These are phyloP conservation scores for Epichloe glyceriae DNA, from an alignment of 2,329 filamentous ascomycete species.

Conservation along the genomic window DNA sequence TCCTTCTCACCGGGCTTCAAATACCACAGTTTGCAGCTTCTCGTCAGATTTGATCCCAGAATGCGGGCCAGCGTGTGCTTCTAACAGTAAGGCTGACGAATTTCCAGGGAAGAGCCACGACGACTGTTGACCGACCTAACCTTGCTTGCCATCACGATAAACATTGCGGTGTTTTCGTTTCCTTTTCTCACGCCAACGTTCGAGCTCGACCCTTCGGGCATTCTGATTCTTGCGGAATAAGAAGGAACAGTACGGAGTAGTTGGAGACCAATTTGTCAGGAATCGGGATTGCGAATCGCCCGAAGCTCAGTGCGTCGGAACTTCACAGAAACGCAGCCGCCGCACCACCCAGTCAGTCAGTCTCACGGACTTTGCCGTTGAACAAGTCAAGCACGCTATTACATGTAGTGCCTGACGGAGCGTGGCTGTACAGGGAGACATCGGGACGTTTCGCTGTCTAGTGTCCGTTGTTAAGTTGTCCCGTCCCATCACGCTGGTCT, in stretches of 20 bases:
- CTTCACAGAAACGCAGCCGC: neutral
- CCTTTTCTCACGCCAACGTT: too few relatives aligned
- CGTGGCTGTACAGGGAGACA: neutral
- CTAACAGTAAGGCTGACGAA: slow-evolving; percentile 11
- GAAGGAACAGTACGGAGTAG: neutral
- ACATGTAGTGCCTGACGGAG: slow-evolving; percentile 1
- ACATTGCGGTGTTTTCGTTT: too few relatives aligned
- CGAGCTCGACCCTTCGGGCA: too few relatives aligned
- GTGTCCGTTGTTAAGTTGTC: too few relatives aligned
- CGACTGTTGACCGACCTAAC: neutral
- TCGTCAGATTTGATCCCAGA: slow-evolving; percentile 1
- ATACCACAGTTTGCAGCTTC: neutral
- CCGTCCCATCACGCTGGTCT: too few relatives aligned
- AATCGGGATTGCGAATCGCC: slow-evolving; percentile 1
- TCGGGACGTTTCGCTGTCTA: too few relatives aligned
- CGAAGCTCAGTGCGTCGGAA: neutral
- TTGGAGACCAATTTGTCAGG: too few relatives aligned
- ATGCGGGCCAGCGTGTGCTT: neutral
- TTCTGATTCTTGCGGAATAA: neutral
- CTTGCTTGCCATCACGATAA: neutral
- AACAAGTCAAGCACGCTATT: neutral
- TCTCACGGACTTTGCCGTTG: too few relatives aligned
- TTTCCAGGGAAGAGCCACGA: slow-evolving; percentile 7
- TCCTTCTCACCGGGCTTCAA: neutral
- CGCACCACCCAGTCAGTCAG: neutral